Conservation (phyloP, 2,329 filamentous ascomycete species). For the Colletotrichum sp. region DNA sequence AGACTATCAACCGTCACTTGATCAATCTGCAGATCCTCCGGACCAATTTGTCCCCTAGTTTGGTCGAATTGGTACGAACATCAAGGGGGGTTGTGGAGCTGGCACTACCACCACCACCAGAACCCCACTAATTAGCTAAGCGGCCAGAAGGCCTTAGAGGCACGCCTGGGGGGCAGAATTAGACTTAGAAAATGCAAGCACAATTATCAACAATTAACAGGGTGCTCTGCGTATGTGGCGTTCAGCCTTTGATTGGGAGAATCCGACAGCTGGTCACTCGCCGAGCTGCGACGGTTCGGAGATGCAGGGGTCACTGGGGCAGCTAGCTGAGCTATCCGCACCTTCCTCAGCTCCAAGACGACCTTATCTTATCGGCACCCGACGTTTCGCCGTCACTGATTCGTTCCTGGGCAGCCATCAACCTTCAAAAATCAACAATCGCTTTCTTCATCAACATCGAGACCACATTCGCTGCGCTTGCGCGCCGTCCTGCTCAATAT, state of each 20-base stretch:
- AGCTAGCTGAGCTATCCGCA: neutral
- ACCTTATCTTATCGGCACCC: conserved; percentile 10
- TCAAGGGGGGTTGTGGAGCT: too few species aligned
- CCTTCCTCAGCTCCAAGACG: neutral
- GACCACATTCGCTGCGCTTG: neutral
- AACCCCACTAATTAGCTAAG: too few species aligned
- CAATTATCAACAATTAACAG: too few species aligned
- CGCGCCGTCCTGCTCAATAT: conserved; percentile 43
- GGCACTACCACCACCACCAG: too few species aligned
- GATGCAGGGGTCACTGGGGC: neutral
- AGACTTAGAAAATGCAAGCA: too few species aligned
- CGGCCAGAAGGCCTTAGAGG: too few species aligned
- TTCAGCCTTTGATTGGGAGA: neutral
- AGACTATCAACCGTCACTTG: conserved; percentile 10
- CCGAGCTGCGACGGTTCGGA: neutral
- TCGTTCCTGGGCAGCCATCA: neutral
- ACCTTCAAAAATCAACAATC: neutral
- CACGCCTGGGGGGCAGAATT: too few species aligned
- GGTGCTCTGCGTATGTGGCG: neutral
- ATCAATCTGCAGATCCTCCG: neutral
- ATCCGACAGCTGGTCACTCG: neutral
- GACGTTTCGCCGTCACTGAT: neutral
- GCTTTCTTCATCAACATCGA: neutral
- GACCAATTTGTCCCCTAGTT: neutral
- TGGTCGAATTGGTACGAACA: neutral